Conservation (phyloP, 1,284 basidiomycete species). For the Fomitopsis betulina region DNA sequence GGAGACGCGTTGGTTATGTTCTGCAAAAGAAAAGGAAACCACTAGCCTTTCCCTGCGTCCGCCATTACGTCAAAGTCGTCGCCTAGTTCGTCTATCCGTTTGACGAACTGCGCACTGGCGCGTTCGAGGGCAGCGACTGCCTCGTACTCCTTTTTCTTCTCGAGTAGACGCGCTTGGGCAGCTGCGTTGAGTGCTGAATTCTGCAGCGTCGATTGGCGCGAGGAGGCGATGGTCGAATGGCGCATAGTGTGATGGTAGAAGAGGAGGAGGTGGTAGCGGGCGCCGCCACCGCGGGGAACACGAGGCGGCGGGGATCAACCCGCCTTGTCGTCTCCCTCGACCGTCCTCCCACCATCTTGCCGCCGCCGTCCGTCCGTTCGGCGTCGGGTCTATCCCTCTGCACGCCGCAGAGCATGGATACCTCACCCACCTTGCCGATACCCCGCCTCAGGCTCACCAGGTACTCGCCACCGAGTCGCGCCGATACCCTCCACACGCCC, state of each 20-base stretch:
- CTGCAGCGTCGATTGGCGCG: slow-evolving; percentile 43
- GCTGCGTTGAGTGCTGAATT: slow-evolving; percentile 43
- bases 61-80: slow-evolving; percentile 75
- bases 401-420: slow-evolving; percentile 18
- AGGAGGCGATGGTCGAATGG: slow-evolving; percentile 48
- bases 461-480: slow-evolving; percentile 12
- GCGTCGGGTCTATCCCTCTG: not conserved
- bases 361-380: not conserved
- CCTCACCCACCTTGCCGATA: slow-evolving; percentile 13
- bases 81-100: slow-evolving; percentile 61
- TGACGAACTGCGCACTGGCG: slow-evolving; percentile 56
- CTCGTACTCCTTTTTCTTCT: slow-evolving; percentile 78
- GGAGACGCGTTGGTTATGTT: slow-evolving; percentile 2
- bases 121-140: slow-evolving; percentile 69
- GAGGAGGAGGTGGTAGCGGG: not conserved
- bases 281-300: slow-evolving; percentile 1
- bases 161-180: slow-evolving; percentile 49
- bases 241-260: slow-evolving; percentile 36
- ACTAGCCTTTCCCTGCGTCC: slow-evolving; percentile 61
- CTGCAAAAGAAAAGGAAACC: not conserved
- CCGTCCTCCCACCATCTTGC: not conserved
- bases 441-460: slow-evolving; percentile 19
- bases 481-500: slow-evolving; percentile 20
- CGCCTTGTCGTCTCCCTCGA: slow-evolving; percentile 2
- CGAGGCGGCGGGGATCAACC: not conserved